phyloP scores from a whole-genome alignment of 2,329 filamentous ascomycete genomes.

The Aspergillus pseudoterreus region DNA sequence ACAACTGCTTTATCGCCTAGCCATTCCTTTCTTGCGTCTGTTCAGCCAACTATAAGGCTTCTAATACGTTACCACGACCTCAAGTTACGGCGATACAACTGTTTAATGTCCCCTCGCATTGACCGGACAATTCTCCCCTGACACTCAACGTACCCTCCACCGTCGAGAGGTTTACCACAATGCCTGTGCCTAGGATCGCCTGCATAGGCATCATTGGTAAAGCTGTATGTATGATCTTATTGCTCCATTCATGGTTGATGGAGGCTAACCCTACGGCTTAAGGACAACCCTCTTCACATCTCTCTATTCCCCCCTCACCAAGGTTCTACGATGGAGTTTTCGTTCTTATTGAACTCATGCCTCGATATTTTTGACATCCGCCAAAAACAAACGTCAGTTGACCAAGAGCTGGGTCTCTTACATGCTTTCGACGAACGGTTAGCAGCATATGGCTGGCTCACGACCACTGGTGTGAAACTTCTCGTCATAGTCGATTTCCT shows the following conservation, averaged over 20 bases:
- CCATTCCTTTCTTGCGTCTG: too few relatives aligned
- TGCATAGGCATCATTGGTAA: constrained; percentile 93
- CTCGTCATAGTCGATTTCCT: constrained; percentile 89
- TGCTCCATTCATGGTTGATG: not conserved
- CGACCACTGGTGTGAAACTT: constrained; percentile 90
- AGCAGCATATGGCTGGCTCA: constrained; percentile 92
- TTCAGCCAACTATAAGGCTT: too few relatives aligned
- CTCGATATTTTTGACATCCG: constrained; percentile 93
- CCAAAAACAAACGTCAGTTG: constrained; percentile 65
- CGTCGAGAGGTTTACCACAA: constrained; percentile 17
- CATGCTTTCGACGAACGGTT: constrained; percentile 92
- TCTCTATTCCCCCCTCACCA: constrained; percentile 78
- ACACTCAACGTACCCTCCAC: not conserved
- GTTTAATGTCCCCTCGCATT: too few relatives aligned
- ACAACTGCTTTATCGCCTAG: too few relatives aligned
- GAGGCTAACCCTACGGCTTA: constrained; percentile 10
- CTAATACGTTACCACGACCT: too few relatives aligned
- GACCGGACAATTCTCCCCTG: not conserved
- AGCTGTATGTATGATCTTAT: constrained; percentile 57
- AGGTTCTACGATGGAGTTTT: constrained; percentile 70
- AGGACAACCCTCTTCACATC: constrained; percentile 97
- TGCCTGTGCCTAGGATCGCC: constrained; percentile 71
- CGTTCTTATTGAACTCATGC: constrained; percentile 82
- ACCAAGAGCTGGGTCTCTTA: constrained; percentile 85
- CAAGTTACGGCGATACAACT: too few relatives aligned